phyloP scores from a whole-genome alignment of 805 yeast genomes.

The Barnettozyma botsteinii region DNA sequence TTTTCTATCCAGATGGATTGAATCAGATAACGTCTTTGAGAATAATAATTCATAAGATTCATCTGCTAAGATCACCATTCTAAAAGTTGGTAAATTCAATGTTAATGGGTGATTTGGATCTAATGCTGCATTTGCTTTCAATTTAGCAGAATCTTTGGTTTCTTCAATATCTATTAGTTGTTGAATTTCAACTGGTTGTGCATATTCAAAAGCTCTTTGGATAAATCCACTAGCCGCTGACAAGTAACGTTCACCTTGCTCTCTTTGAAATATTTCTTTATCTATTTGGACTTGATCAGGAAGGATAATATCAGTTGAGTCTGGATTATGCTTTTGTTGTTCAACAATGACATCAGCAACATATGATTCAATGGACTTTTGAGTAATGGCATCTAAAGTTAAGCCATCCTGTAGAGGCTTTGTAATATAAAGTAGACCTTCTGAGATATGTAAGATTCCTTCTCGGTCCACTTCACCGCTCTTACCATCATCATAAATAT shows the following conservation, averaged over 20 bases:
- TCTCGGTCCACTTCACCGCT: conserved; percentile 67
- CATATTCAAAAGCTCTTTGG: conserved; percentile 85
- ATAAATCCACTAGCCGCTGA: conserved; percentile 84
- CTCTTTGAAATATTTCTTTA: conserved; percentile 52
- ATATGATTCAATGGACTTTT: conserved; percentile 54
- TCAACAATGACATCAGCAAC: conserved; percentile 56
- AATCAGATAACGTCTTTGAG: conserved; percentile 56
- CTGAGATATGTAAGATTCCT: conserved; percentile 77
- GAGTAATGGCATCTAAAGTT: conserved; percentile 59
- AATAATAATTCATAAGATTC: conserved; percentile 88
- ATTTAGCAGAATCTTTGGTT: conserved; percentile 20
- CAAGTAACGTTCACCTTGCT: conserved; percentile 74
- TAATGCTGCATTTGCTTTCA: conserved; percentile 68
- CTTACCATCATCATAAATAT: conserved; percentile 58
- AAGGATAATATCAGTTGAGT: conserved; percentile 36
- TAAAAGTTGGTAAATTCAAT: conserved; percentile 77
- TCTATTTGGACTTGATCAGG: conserved; percentile 61
- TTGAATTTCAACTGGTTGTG: conserved; percentile 58
- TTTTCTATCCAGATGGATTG: conserved; percentile 60
- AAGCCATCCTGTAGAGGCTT: conserved; percentile 79
- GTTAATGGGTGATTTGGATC: conserved; percentile 74
- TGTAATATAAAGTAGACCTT: conserved; percentile 77
- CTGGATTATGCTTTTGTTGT: conserved; percentile 21
- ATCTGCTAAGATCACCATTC: conserved; percentile 93
- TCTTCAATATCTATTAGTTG: conserved; percentile 39